Conservation (phyloP, 2,329 filamentous ascomycete species). For the Cladophialophora carrionii region DNA sequence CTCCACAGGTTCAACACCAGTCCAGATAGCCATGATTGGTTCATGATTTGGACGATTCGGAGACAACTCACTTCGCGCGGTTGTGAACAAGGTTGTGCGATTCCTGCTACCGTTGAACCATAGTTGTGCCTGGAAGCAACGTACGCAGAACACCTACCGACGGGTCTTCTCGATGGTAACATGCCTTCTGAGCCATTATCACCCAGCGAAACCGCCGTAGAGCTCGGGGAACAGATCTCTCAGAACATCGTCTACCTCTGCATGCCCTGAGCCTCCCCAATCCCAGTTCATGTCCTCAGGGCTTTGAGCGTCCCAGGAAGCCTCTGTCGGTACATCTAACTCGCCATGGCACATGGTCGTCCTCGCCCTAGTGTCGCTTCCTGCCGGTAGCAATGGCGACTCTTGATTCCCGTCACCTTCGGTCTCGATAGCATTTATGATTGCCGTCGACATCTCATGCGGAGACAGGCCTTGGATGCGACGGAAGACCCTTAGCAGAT, state of each 20-base stretch:
- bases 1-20: background rate
- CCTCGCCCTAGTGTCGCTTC: background rate
- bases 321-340: background rate
- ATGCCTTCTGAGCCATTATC: background rate
- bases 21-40: too few species aligned
- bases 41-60: too few species aligned
- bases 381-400: background rate
- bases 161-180: background rate
- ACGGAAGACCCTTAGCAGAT: constrained; percentile 61
- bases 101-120: background rate
- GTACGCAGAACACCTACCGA: background rate
- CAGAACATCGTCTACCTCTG: constrained; percentile 12
- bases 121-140: background rate
- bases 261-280: background rate
- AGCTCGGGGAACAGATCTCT: constrained; percentile 23
- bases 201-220: background rate
- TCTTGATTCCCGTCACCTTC: constrained; percentile 3
- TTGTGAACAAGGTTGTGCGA: background rate
- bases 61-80: too few species aligned
- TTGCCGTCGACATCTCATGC: constrained; percentile 41
- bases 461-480: constrained; percentile 56
- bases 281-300: background rate
- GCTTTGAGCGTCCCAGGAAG: background rate
- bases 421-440: constrained; percentile 10
- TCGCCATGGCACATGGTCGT: background rate